Percentiles rank a stretch among this genome's conserved stretches.
Evolutionary conservation across 192 early-diverging fungal species (phyloP).

Genomic region (Haplosporangium gracile): DNA sequence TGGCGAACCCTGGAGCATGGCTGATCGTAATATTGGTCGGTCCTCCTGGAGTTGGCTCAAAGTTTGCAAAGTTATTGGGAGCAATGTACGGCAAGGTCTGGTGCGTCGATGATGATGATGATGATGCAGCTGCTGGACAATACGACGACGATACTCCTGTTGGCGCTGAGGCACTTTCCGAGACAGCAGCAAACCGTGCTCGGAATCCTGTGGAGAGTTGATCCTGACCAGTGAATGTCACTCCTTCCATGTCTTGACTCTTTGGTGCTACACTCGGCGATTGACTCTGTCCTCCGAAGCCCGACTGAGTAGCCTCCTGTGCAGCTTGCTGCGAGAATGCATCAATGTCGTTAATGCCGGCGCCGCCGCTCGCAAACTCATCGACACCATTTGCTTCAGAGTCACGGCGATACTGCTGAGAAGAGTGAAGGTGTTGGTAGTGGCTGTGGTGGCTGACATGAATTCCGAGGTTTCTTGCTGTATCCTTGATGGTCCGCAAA

Average conservation of each 20-base stretch:
- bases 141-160: neutral
- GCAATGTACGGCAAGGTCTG: constrained; percentile 1
- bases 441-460: constrained; percentile 11
- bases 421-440: neutral
- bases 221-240: neutral
- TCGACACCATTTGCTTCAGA: neutral
- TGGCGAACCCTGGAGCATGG: constrained; percentile 8
- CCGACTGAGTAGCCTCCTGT: constrained; percentile 3
- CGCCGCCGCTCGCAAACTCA: neutral
- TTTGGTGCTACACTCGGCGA: constrained; percentile 2
- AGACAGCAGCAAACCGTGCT: neutral
- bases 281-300: neutral
- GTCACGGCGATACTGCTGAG: neutral
- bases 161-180: constrained; percentile 6
- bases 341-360: neutral
- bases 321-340: neutral
- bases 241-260: constrained; percentile 28
- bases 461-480: constrained; percentile 37
- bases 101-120: neutral
- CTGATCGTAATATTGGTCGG: constrained; percentile 19
- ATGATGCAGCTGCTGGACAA: neutral
- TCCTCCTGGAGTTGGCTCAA: neutral
- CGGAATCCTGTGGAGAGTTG: neutral
- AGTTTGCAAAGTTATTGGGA: neutral
- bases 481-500: constrained; percentile 33